Percentiles rank a stretch among this genome's conserved stretches.
Evolutionary conservation across 176 grass and related monocot species (phyloP).

Genomic region (Otatea glauca): DNA sequence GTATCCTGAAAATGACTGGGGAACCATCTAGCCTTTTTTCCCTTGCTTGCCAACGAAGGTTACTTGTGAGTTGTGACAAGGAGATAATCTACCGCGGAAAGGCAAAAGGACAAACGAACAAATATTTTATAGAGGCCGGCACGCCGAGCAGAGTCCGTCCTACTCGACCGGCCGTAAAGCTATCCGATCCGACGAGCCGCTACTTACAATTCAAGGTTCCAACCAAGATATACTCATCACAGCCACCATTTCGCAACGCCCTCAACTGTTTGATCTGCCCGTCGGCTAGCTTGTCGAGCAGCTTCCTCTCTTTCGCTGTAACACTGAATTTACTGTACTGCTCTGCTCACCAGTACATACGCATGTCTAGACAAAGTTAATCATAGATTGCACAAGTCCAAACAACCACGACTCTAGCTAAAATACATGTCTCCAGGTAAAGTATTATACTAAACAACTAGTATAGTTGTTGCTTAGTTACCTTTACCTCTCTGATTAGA

Average conservation of each 20-base stretch:
- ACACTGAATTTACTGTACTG: background rate
- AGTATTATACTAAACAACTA: no score
- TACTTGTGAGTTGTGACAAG: constrained; percentile 6
- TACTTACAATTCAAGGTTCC: background rate
- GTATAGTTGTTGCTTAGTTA: no score
- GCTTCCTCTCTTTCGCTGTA: background rate
- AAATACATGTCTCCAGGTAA: background rate
- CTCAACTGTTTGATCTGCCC: constrained; percentile 42
- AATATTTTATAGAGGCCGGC: background rate
- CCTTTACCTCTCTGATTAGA: background rate
- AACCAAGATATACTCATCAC: background rate
- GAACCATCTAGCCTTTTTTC: background rate
- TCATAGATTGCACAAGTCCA: constrained; percentile 27
- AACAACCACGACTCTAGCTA: constrained; percentile 29
- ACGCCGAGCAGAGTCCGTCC: constrained; percentile 19
- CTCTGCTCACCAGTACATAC: no score
- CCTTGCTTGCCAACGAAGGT: background rate
- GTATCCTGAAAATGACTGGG: no score
- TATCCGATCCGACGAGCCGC: background rate
- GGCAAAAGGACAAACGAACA: background rate
- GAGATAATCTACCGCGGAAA: background rate
- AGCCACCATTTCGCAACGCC: constrained; percentile 36
- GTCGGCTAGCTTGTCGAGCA: background rate
- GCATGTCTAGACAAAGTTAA: background rate
- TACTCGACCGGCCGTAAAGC: constrained; percentile 41